phyloP scores from a whole-genome alignment of 345 rosid genomes.

The Garcia nutans region DNA sequence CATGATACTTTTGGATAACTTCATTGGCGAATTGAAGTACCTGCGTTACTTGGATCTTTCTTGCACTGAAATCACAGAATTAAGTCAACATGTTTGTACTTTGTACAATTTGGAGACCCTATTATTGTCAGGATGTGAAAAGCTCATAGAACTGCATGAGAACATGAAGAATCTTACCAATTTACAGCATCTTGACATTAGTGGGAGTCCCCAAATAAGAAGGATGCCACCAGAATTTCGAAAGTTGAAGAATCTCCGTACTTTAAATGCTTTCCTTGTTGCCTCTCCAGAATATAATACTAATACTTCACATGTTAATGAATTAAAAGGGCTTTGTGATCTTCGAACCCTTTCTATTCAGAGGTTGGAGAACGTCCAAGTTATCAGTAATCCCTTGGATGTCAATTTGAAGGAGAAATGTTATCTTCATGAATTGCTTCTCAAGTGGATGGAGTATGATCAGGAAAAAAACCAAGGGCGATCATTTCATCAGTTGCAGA shows the following conservation, averaged over 20 bases:
- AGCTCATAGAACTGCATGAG: neutral
- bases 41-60: constrained; percentile 9
- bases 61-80: neutral
- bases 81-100: neutral
- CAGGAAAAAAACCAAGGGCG: too few relatives aligned
- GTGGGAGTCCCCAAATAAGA: neutral
- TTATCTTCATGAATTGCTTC: constrained; percentile 1
- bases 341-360: neutral
- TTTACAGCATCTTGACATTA: constrained; percentile 7
- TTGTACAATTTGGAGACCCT: constrained; percentile 1
- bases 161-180: neutral
- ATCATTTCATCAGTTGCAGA: too few relatives aligned
- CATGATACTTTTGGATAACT: neutral
- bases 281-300: neutral
- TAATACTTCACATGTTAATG: neutral
- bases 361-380: neutral
- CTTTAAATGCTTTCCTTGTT: constrained; percentile 6
- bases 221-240: constrained; percentile 9
- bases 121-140: neutral
- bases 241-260: constrained; percentile 7
- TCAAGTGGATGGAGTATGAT: constrained; percentile 5
- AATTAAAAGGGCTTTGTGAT: constrained; percentile 2
- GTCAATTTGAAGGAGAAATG: constrained; percentile 14
- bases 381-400: neutral
- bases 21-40: constrained; percentile 6